A percentile compares a stretch with the other conserved stretches of the same genome.
These are phyloP conservation scores for Cryptococcus floricola DNA, from an alignment of 1,284 basidiomycete genomes.

Conservation along the genomic window DNA sequence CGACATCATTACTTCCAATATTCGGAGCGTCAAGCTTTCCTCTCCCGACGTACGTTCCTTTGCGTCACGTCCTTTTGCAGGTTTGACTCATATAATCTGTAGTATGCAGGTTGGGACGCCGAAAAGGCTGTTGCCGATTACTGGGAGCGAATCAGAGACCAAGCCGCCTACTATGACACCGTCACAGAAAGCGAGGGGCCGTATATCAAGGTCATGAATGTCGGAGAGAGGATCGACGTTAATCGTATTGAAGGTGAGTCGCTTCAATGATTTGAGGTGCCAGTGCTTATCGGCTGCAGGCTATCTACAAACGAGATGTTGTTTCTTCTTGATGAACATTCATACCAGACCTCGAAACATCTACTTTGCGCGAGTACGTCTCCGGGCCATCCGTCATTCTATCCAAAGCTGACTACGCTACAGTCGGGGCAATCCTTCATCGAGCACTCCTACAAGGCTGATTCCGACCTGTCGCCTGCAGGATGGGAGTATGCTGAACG, in stretches of 20 bases:
- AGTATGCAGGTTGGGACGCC: slow-evolving; percentile 91
- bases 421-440: slow-evolving; percentile 90
- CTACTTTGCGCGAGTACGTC: slow-evolving; percentile 80
- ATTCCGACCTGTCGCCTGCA: slow-evolving; percentile 89
- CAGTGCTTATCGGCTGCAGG: slow-evolving; percentile 22
- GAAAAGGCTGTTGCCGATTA: slow-evolving; percentile 90
- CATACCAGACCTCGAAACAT: slow-evolving; percentile 87
- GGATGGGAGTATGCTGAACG: slow-evolving; percentile 92
- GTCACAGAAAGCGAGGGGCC: slow-evolving; percentile 64
- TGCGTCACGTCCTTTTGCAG: neutral
- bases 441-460: slow-evolving; percentile 98
- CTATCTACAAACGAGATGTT: slow-evolving; percentile 66
- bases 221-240: slow-evolving; percentile 88
- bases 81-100: neutral
- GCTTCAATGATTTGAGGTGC: neutral
- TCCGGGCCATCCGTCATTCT: neutral
- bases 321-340: slow-evolving; percentile 90
- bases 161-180: slow-evolving; percentile 78
- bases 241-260: slow-evolving; percentile 60
- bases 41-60: slow-evolving; percentile 77
- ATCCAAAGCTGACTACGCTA: slow-evolving; percentile 1
- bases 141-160: slow-evolving; percentile 78
- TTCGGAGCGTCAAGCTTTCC: slow-evolving; percentile 94
- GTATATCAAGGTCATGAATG: slow-evolving; percentile 94
- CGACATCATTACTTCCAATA: slow-evolving; percentile 89